Conservation (phyloP, 352 stramenopile genomes). For the Halophytophthora batemanensis region DNA sequence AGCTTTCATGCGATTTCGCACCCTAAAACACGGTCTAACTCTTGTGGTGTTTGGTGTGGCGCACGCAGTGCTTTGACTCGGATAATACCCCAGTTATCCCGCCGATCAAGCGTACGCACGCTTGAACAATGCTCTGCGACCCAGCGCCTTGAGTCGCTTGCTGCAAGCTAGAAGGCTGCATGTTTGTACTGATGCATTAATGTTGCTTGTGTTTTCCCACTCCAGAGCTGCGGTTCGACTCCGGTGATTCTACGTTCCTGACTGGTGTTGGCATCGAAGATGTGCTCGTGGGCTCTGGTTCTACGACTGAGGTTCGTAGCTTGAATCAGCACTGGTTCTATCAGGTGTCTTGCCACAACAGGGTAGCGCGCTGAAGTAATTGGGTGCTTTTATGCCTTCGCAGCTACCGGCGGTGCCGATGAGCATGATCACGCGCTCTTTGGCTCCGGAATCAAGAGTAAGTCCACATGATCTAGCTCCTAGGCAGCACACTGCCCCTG, state of each 20-base stretch:
- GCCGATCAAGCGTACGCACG: constrained; percentile 20
- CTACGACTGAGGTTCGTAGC: constrained; percentile 25
- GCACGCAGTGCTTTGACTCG: constrained; percentile 6
- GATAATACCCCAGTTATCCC: constrained; percentile 11
- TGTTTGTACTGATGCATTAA: not conserved
- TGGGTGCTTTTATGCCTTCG: not conserved
- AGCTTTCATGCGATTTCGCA: not conserved
- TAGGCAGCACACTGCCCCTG: no score
- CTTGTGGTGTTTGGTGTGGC: not conserved
- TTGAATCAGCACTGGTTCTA: not conserved
- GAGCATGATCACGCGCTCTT: constrained; percentile 46
- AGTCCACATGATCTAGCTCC: constrained; percentile 9
- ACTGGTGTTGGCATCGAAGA: constrained; percentile 75
- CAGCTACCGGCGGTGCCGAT: constrained; percentile 52
- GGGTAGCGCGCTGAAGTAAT: not conserved
- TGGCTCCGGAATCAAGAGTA: constrained; percentile 37
- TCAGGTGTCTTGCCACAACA: not conserved
- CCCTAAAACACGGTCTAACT: not conserved
- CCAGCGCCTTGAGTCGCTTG: not conserved
- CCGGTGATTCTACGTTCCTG: constrained; percentile 69
- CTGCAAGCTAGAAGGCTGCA: no score
- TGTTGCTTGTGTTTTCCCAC: not conserved
- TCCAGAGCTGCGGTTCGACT: constrained; percentile 36
- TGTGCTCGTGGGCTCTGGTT: constrained; percentile 26
- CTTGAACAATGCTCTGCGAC: not conserved